Base-by-base conservation (phyloP, 1,139 yeast genomes). In the Zygosaccharomyces sapae region DNA sequence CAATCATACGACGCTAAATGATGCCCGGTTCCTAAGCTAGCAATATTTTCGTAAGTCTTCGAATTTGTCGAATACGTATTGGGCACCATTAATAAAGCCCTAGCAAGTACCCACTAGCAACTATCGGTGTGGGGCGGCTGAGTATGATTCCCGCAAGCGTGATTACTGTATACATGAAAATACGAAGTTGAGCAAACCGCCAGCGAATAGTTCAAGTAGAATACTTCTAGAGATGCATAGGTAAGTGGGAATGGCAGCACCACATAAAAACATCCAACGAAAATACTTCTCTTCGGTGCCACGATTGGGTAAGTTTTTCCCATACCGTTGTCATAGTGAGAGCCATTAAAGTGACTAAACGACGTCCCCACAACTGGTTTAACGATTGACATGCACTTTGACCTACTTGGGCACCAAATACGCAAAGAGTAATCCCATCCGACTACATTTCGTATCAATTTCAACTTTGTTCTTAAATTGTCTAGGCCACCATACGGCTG, bases 391-490 rank as follows among this genome's bases (percentile, higher is more conserved):
- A 19, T 10, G 29, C 10, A 30, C 40, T 22, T 12, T 37, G 40
- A 5, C 31, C 40, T 10, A 37, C 22, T 24, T 37, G 40, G 20
- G 29, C 31, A n/a, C 40, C 40, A 19, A 37, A 37, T n/a, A 37
- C 40, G 5, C 40, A 37, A 37, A 37, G 9, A 37, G 40, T 31
- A 37, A 12, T 9, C 40, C 40, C 40, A 37, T 37, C 10, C 40
- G 25, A n/a, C 40, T 25, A 27, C 40, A 9, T 12, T 37, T 37
- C 9, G 20, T 12, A n/a, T 37, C 40, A 16, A 37, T 37, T 16
- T 37, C 19, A 13, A 37, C 31, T 18, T 37, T 16, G n/a, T 24
- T 22, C 24, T 30, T 27, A 19, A 37, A 37, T 5, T 37, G 8
- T 8, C 27, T 18, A 37, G 40, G 40, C 40, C 40, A 37, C 40